Evolutionary conservation across 768 basidiomycete genomes (phyloP), one percentile per base, ranked within the genome.

Genomic region (Cystoderma amianthinum): DNA sequence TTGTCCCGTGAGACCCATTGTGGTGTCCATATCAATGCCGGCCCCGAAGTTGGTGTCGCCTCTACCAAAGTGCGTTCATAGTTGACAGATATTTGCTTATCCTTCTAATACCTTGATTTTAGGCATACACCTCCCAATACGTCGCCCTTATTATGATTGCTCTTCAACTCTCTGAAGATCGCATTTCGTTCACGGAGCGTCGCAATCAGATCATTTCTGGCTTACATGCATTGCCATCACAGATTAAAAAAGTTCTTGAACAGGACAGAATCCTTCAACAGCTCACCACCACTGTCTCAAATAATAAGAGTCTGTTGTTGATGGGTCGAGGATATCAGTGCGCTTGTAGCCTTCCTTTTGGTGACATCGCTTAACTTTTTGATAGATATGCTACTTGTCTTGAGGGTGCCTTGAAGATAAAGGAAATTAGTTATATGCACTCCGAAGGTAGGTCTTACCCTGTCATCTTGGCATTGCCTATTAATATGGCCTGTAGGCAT

Each of bases 51-150:
- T 49, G 95, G 96, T 74, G 96, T 99, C 44, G 96, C 96, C 4
- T 97, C 93, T 13, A 98, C 96, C 45, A 99, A 99, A 80, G 85
- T 82, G 33, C 40, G 67, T 56, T 5, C 36, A 39, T 33, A 36
- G 16, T 11, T 17, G 17, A 34, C 20, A 23, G 12, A 32, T 30
- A 13, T 44, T 4, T 1, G 3, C 0, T 5, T 19, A 4, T 7
- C 9, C n/a, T 13, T 38, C 38, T 50, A 3, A 57, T 38, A 30
- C 19, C 36, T 7, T n/a, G 16, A 22, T 39, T 25, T 9, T 46
- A 89, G 87, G 95, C 95, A 2, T 98, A 97, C 64, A 98, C 96
- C 5, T 97, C 94, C 32, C 96, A 99, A 69, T 98, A 97, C 67
- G 92, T 99, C 47, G 96, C 95, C 4, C 76, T 99, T 37, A 70